Base-by-base conservation (phyloP, 768 basidiomycete species). In the Lentinula sp. region DNA sequence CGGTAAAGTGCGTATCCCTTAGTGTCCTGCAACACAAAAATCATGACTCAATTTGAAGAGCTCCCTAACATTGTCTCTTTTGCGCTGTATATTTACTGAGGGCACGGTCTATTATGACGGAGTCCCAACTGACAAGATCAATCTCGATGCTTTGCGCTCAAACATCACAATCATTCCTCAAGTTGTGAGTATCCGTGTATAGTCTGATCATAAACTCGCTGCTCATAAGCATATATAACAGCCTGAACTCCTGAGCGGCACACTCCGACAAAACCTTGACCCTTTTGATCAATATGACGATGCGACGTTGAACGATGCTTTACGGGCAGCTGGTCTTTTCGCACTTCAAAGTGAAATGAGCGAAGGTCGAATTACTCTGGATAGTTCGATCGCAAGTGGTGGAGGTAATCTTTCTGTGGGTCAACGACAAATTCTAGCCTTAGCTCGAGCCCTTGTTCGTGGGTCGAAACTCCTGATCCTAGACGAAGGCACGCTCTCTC, bases 141-240 rank as follows among this genome's bases (percentile, higher is more conserved):
- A 85, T 64, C 72, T 88, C 11, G 78, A 86, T 63, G 76, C 74
- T 6, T 71, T 88, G 49, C 74, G 87, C 46, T 75, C 79, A 1
- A 80, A 78, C 60, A 80, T 89, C 59, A 87, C 85, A 2, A 83
- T 86, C 63, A 86, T 84, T 37, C 81, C 80, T 3, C 80, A 82
- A 62, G 70, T 76, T 31, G 78, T 78, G 40, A 62, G 75, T 69
- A 10, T 5, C 18, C 34, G 13, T 32, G 18, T 13, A 4, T 21
- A n/a, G 18, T 52, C 40, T 18, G 16, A 28, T 23, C 28, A 8
- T 28, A 8, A 13, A 37, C 11, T 1, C n/a, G 5, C 28, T 54
- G 9, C 34, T 52, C 35, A 31, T 48, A 2, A 15, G 9, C 13
- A 5, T 4, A 13, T 39, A 39, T 39, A 15, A 7, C 32, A 69